These are phyloP conservation scores for Aspergillus piperis DNA, from an alignment of 2,329 filamentous ascomycete species.

Conservation along the genomic window DNA sequence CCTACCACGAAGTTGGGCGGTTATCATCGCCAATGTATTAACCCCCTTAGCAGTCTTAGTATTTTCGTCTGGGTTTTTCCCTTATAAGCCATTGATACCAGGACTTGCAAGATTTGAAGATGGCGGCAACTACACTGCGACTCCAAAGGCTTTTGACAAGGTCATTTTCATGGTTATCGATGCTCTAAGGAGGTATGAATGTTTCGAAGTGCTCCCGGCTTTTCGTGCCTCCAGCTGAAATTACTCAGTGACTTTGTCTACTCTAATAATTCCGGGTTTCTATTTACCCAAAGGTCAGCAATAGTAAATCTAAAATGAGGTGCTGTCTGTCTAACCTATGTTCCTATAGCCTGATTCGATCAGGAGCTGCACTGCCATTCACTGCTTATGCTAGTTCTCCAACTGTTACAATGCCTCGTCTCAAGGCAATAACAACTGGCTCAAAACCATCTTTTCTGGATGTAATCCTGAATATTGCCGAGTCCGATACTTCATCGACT, in stretches of 20 bases:
- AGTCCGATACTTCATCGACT: conserved; percentile 87
- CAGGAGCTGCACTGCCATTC: conserved; percentile 83
- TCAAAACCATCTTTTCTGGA: conserved; percentile 98
- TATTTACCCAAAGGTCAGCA: conserved; percentile 78
- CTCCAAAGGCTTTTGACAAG: conserved; percentile 76
- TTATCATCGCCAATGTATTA: conserved; percentile 71
- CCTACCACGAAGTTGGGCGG: conserved; percentile 37
- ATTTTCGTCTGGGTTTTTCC: conserved; percentile 93
- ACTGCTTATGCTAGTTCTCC: conserved; percentile 95
- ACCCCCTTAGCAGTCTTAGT: conserved; percentile 72
- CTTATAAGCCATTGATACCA: conserved; percentile 90
- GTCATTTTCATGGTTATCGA: conserved; percentile 98
- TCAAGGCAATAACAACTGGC: conserved; percentile 96
- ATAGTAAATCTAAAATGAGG: background rate
- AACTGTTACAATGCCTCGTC: conserved; percentile 95
- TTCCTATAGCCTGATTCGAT: conserved; percentile 70
- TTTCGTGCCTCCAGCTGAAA: conserved; percentile 20
- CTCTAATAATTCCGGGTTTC: conserved; percentile 74
- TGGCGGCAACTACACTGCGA: conserved; percentile 56
- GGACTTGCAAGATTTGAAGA: conserved; percentile 69
- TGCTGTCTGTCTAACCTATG: conserved; percentile 10
- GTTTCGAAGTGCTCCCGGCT: background rate
- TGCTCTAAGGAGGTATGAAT: conserved; percentile 75
- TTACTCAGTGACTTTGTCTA: conserved; percentile 84
- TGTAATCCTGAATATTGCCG: conserved; percentile 93